Conservation (phyloP, 306 rosid species). For the Vigna angularis region DNA sequence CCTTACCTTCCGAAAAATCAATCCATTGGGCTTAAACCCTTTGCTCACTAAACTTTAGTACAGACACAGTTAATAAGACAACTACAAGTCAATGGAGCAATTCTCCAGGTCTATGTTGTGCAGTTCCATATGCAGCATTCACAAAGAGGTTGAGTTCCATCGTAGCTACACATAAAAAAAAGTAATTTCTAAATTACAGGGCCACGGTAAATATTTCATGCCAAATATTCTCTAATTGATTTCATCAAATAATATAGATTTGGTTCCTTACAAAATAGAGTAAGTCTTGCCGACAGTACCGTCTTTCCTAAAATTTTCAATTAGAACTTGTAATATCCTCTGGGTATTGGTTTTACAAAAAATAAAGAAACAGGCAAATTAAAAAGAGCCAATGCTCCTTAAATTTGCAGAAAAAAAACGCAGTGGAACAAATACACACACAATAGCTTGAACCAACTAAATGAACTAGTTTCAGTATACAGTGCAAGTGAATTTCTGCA, state of each 20-base stretch:
- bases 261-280: constrained; percentile 24
- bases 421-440: constrained; percentile 34
- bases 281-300: constrained; percentile 42
- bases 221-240: constrained; percentile 25
- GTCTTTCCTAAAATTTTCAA: constrained; percentile 45
- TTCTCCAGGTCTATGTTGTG: constrained; percentile 24
- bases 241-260: constrained; percentile 36
- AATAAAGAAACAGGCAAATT: constrained; percentile 39
- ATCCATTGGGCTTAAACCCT: constrained; percentile 25
- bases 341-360: constrained; percentile 46
- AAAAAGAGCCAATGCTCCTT: neutral
- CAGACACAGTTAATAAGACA: constrained; percentile 27
- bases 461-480: constrained; percentile 46
- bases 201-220: constrained; percentile 7
- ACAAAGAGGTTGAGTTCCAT: neutral
- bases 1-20: constrained; percentile 35
- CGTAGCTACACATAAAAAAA: neutral
- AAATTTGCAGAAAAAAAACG: neutral
- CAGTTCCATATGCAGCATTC: constrained; percentile 33
- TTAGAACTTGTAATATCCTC: constrained; percentile 18
- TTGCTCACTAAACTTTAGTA: constrained; percentile 30
- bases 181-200: constrained; percentile 11
- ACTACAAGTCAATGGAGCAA: constrained; percentile 37
- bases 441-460: constrained; percentile 23
- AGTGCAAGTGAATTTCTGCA: constrained; percentile 48